Evolutionary conservation across 768 basidiomycete species (phyloP).

Genomic region (Kondoa subrosea): DNA sequence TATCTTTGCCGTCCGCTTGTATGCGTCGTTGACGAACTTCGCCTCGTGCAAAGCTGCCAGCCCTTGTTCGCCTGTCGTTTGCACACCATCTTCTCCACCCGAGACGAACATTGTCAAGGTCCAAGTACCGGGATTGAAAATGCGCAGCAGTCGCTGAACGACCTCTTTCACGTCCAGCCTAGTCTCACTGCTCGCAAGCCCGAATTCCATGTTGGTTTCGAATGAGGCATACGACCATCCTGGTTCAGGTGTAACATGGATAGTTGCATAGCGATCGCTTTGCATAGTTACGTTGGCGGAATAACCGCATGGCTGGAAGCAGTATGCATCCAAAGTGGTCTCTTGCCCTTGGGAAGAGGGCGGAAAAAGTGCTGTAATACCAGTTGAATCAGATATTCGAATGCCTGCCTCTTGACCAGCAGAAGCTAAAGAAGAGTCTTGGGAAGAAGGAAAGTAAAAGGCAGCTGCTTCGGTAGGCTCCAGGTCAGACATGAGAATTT

Average conservation of each 20-base stretch:
- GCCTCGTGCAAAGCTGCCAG: conserved; percentile 32
- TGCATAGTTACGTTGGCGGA: conserved; percentile 68
- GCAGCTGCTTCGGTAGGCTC: conserved; percentile 53
- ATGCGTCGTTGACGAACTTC: conserved; percentile 35
- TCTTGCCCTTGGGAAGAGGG: conserved; percentile 37
- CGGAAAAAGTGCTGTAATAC: conserved; percentile 69
- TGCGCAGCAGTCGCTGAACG: conserved; percentile 69
- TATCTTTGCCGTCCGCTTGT: conserved; percentile 84
- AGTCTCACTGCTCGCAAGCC: conserved; percentile 25
- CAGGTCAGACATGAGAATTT: conserved; percentile 92
- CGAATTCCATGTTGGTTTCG: conserved; percentile 80
- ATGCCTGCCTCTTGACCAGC: conserved; percentile 26
- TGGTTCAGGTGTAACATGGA: conserved; percentile 94
- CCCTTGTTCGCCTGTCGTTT: conserved; percentile 32
- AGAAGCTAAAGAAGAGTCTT: conserved; percentile 28
- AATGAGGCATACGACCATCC: conserved; percentile 98
- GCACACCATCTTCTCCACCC: conserved; percentile 34
- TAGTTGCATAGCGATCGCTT: conserved; percentile 89
- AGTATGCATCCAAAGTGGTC: conserved; percentile 64
- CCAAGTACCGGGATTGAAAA: conserved; percentile 77
- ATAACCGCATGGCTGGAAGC: conserved; percentile 90
- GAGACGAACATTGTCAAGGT: conserved; percentile 78
- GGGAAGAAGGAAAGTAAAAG: conserved; percentile 47
- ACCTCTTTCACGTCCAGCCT: conserved; percentile 44
- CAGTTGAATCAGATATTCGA: conserved; percentile 49